Evolutionary conservation across 2,329 filamentous ascomycete genomes (phyloP), one percentile per base, ranked within the genome.

Genomic region (Epichloe baconii): DNA sequence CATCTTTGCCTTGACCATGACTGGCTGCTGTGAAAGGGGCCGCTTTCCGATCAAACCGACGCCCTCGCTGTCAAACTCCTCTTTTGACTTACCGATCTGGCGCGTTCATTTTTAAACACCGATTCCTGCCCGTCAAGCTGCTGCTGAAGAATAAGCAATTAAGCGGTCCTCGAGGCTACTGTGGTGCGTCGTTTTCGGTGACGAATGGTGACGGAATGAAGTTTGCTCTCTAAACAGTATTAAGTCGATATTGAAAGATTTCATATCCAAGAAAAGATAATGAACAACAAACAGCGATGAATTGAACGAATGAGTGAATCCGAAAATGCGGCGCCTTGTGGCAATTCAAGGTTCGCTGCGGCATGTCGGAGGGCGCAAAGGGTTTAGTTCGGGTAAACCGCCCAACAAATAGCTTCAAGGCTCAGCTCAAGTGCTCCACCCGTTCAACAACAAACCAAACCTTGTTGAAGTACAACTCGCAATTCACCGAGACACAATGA

Each of bases 21-120:
- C 42, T n/a, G 48, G 42, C 8, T 40, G 48, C 12, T 40, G 48
- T 7, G 31, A 37, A 35, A 49, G 31, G 7, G 19, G n/a, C 26
- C 6, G 12, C 5, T 47, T 12, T 21, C 31, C 17, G 15, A 15
- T 15, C 19, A 4, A 8, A 5, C 12, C 3, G 17, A 15, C 11
- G 14, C 36, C 4, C 15, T 37, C 11, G 14, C 34, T n/a, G 14
- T 15, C 36, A 31, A 34, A 48, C 15, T 4, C 36, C n/a, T 12
- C 19, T 14, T 10, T 15, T 26, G 7, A 67, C 75, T 64, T 57
- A 78, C 76, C 76, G 69, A 61, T 79, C 76, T 17, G 76, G 76
- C 12, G 76, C 76, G 67, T 79, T 79, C 76, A 79, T 78, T 31
- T 58, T 55, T 8, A 26, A 53, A 17, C 19, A 26, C 42, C 41